Evolutionary conservation across 176 grass and related monocot genomes (phyloP).

Genomic region (Tillandsia fasciculata): DNA sequence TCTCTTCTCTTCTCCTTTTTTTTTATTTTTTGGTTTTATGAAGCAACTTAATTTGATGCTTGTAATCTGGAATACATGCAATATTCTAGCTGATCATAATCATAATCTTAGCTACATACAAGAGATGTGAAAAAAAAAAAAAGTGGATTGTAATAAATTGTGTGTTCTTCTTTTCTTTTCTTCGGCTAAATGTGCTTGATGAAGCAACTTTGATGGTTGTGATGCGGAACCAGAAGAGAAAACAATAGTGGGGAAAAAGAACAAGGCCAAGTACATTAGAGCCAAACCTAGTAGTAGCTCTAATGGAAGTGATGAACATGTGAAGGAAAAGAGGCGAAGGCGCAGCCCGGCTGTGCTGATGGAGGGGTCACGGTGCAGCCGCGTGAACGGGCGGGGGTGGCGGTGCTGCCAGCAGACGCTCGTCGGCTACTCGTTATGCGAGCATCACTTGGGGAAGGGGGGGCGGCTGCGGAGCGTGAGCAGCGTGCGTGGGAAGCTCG

Average conservation of each 20-base stretch:
- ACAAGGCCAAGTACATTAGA: not conserved
- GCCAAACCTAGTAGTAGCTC: not conserved
- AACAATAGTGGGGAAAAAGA: slow-evolving; percentile 15
- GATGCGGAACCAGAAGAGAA: slow-evolving; percentile 3
- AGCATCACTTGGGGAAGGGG: slow-evolving; percentile 21
- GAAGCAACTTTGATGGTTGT: not conserved
- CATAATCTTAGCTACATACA: no score
- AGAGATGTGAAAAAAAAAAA: no score
- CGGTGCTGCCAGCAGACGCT: slow-evolving; percentile 23
- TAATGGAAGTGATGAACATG: not conserved
- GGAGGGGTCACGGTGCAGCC: slow-evolving; percentile 23
- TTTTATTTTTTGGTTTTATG: no score
- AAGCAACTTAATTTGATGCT: no score
- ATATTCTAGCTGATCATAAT: no score
- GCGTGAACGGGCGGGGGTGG: slow-evolving; percentile 17
- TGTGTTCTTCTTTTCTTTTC: slow-evolving; percentile 10
- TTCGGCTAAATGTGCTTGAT: not conserved
- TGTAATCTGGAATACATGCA: no score
- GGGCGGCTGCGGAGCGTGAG: slow-evolving; percentile 18
- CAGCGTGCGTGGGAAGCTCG: slow-evolving; percentile 25
- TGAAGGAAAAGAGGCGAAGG: not conserved
- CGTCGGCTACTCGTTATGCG: slow-evolving; percentile 17
- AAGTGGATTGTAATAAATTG: not conserved
- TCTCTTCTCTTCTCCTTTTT: no score
- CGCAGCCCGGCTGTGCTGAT: slow-evolving; percentile 23